Evolutionary conservation across 257 asterid genomes (phyloP).

Genomic region (Rubia yunnanensis): DNA sequence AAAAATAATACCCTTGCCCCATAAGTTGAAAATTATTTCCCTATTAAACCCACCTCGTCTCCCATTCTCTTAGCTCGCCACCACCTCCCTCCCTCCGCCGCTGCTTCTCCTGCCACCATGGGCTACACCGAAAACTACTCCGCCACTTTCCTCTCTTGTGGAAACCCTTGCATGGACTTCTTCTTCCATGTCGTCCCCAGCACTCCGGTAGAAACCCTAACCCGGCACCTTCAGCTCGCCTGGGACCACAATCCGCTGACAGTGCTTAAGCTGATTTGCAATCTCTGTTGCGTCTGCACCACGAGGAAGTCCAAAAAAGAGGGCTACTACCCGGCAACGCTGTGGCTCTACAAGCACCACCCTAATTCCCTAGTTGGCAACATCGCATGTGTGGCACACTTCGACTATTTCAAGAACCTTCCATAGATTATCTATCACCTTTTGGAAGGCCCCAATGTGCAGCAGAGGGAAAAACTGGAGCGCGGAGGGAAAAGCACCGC

Average conservation of each 20-base stretch:
- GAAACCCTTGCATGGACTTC: conserved; percentile 49
- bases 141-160: conserved; percentile 35
- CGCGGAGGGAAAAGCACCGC: conserved; percentile 1
- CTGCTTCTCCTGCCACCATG: background rate
- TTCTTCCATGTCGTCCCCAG: conserved; percentile 60
- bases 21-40: too few relatives aligned
- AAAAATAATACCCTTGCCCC: too few relatives aligned
- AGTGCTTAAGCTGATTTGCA: conserved; percentile 46
- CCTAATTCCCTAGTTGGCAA: conserved; percentile 48
- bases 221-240: conserved; percentile 12
- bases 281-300: conserved; percentile 42
- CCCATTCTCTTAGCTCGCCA: too few relatives aligned
- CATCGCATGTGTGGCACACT: conserved; percentile 24
- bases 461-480: conserved; percentile 9
- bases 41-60: too few relatives aligned
- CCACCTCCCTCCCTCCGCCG: too few relatives aligned
- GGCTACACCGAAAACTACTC: conserved; percentile 38
- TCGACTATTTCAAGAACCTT: conserved; percentile 52
- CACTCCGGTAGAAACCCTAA: conserved; percentile 8
- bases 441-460: conserved; percentile 37
- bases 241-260: conserved; percentile 39
- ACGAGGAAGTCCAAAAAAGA: conserved; percentile 54
- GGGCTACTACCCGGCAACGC: conserved; percentile 38
- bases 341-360: conserved; percentile 39
- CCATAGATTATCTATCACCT: conserved; percentile 44